Conservation (phyloP, 768 basidiomycete species). For the Macrocybe gigantea region DNA sequence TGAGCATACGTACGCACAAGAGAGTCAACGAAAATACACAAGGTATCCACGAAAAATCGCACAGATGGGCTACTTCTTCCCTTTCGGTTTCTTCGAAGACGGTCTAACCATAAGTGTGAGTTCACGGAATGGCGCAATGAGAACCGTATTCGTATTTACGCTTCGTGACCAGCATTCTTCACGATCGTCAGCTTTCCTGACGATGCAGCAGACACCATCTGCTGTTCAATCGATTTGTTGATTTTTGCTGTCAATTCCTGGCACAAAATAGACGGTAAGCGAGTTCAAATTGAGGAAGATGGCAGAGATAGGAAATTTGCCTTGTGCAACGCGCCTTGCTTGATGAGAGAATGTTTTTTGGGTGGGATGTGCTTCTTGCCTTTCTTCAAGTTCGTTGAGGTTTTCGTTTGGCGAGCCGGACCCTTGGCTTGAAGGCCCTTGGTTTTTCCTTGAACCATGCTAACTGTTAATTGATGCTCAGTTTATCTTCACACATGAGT, state of each 20-base stretch:
- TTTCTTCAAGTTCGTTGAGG: conserved; percentile 70
- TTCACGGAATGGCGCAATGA: background rate
- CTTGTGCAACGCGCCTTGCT: conserved; percentile 74
- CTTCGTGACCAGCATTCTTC: conserved; percentile 57
- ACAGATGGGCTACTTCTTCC: no score
- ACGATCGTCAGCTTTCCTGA: conserved; percentile 90
- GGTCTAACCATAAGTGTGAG: background rate
- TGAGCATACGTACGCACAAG: no score
- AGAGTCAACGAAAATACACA: no score
- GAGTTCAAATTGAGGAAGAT: background rate
- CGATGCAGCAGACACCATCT: conserved; percentile 87
- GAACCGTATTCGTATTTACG: conserved; percentile 20
- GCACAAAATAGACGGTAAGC: background rate
- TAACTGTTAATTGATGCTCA: background rate
- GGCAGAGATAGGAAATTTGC: conserved; percentile 28
- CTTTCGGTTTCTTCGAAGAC: no score
- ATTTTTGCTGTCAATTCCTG: conserved; percentile 88
- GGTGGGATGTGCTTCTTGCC: conserved; percentile 75
- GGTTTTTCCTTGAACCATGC: conserved; percentile 83
- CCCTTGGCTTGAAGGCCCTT: conserved; percentile 66
- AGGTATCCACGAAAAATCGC: no score
- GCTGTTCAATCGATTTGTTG: conserved; percentile 85
- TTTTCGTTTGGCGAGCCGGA: conserved; percentile 55
- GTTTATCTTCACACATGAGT: background rate
- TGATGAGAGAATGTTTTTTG: conserved; percentile 70